Evolutionary conservation across 164 flowering plant genomes (phyloP), one percentile per base, ranked within the genome.

Genomic region (Liquidambar formosana): DNA sequence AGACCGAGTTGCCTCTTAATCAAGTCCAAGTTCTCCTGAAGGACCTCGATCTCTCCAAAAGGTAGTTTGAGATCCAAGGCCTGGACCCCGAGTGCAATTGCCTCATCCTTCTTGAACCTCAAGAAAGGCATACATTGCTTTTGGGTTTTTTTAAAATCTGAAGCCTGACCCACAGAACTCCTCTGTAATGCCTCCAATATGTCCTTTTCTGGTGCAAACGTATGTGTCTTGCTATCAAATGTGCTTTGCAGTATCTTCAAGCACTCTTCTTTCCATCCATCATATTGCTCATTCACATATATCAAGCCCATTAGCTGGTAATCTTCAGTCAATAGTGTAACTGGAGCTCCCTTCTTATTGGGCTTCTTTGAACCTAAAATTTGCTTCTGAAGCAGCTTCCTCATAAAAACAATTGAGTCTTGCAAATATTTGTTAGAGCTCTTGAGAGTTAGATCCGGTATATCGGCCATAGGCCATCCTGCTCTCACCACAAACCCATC

Each of bases 231-330:
- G 1, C 46, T 23, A 60, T 85, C 75, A 65, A 80, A 94, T 61
- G 86, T 88, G 63, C 76, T 82, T 69, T 78, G 82, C 14, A 92
- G 91, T 57, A 89, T 88, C 64, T 60, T 80, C 77, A 92, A 70
- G 76, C 97, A 94, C 45, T 80, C 88, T 62, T 83, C 90, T 71
- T 92, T 89, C 98, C 98, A 94, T 19, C 96, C 96, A 71, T 82
- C 91, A 68, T 85, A 90, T 56, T 83, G 77, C 75, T 94, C 95
- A 60, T 85, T 90, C 47, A 90, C 97, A 74, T 79, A 94, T 56
- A 92, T 80, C 76, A 94, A 68, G 21, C 92, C 96, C n/a, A 23
- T 78, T 12, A 80, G 73, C 71, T 76, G 74, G 70, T 77, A 78
- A 62, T 74, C 82, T 69, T 85, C 81, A 54, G 67, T 61, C 3